Evolutionary conservation across 2,329 filamentous ascomycete species (phyloP).

Genomic region (Ceratocystiopsis minuta): DNA sequence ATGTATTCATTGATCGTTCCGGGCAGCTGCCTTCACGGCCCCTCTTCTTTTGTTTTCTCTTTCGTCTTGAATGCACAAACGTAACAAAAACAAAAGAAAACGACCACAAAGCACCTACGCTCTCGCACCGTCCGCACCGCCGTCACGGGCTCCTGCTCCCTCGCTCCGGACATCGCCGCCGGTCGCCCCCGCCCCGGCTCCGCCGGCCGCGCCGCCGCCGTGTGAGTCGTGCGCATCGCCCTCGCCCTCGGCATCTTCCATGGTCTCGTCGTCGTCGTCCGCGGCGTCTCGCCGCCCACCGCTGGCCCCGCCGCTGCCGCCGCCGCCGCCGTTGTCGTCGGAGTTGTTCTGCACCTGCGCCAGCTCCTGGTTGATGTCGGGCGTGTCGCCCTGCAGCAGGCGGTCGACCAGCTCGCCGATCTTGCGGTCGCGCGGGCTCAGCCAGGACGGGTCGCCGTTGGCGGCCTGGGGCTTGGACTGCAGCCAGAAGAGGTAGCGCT

Average conservation of each 20-base stretch:
- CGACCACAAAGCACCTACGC: constrained; percentile 64
- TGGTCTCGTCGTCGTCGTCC: constrained; percentile 58
- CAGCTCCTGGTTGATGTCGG: constrained; percentile 60
- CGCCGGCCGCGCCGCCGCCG: constrained; percentile 47
- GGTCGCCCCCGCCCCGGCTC: constrained; percentile 71
- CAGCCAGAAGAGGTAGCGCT: constrained; percentile 89
- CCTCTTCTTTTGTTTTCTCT: background rate
- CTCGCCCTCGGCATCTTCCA: constrained; percentile 57
- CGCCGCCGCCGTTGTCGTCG: constrained; percentile 17
- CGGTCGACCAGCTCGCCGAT: constrained; percentile 74
- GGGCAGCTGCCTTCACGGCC: background rate
- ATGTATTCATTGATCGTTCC: background rate
- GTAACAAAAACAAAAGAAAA: constrained; percentile 2
- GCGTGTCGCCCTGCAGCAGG: constrained; percentile 74
- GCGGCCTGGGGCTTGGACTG: constrained; percentile 71
- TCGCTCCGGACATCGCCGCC: constrained; percentile 85
- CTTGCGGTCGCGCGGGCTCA: constrained; percentile 72
- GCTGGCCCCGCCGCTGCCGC: background rate
- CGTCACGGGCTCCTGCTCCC: constrained; percentile 73
- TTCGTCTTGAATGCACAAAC: background rate
- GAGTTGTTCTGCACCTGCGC: constrained; percentile 36
- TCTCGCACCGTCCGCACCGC: constrained; percentile 91
- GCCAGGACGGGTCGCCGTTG: constrained; percentile 52
- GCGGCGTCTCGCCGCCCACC: constrained; percentile 27
- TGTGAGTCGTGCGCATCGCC: constrained; percentile 39